Evolutionary conservation across 2,329 filamentous ascomycete genomes (phyloP).

Genomic region (Harringtonia aguacate): DNA sequence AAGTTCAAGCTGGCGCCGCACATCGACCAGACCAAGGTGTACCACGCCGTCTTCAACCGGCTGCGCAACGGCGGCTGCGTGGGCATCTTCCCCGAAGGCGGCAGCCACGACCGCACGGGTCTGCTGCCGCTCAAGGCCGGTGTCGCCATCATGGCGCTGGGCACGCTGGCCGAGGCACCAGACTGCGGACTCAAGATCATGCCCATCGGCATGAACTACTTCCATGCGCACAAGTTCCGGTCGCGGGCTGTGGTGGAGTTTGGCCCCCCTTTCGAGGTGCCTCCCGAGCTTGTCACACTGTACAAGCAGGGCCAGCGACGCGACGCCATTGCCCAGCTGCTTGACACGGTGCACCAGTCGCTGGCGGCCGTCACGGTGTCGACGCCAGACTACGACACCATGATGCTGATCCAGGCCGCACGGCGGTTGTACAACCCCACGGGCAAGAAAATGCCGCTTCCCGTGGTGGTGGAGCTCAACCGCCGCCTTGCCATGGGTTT

Average conservation of each 20-base stretch:
- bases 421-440: constrained; percentile 88
- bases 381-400: constrained; percentile 85
- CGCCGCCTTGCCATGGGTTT: constrained; percentile 84
- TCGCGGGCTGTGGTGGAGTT: constrained; percentile 95
- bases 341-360: constrained; percentile 79
- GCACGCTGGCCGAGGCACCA: constrained; percentile 74
- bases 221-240: constrained; percentile 96
- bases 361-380: constrained; percentile 85
- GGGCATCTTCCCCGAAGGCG: constrained; percentile 94
- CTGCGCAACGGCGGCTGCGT: constrained; percentile 78
- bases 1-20: constrained; percentile 85
- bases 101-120: constrained; percentile 89
- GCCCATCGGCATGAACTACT: constrained; percentile 98
- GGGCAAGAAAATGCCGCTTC: constrained; percentile 84
- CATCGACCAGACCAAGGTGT: constrained; percentile 88
- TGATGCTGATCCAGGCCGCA: constrained; percentile 94
- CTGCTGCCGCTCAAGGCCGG: constrained; percentile 89
- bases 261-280: constrained; percentile 77
- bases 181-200: constrained; percentile 89
- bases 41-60: constrained; percentile 82
- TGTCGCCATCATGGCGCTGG: constrained; percentile 95
- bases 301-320: constrained; percentile 76
- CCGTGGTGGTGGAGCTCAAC: constrained; percentile 90
- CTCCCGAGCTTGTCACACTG: constrained; percentile 69
- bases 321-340: constrained; percentile 73